Conservation (phyloP, 2,329 filamentous ascomycete genomes). For the Exophiala bonariae region DNA sequence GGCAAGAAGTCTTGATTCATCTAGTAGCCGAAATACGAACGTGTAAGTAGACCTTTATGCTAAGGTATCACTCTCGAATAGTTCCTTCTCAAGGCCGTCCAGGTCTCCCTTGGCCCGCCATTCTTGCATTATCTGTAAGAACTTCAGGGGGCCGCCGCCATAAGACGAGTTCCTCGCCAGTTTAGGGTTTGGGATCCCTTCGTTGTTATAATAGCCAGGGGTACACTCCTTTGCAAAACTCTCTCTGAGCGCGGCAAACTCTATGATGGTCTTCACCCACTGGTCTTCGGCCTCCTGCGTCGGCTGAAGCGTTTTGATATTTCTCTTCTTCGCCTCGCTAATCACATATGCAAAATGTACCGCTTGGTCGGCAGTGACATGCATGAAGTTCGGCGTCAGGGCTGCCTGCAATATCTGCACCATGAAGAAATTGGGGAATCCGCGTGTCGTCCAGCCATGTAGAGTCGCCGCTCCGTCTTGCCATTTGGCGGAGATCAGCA, state of each 20-base stretch:
- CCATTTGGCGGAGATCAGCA: constrained; percentile 30
- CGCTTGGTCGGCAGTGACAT: constrained; percentile 23
- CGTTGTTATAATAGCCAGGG: constrained; percentile 23
- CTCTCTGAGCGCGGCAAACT: constrained; percentile 6
- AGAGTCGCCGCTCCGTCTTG: constrained; percentile 16
- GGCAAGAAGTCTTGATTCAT: too few relatives aligned
- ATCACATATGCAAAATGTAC: constrained; percentile 21
- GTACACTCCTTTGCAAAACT: constrained; percentile 21
- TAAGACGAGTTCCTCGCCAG: constrained; percentile 17
- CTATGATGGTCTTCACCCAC: constrained; percentile 19
- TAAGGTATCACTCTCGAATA: too few relatives aligned
- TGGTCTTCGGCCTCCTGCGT: constrained; percentile 18
- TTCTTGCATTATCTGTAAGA: constrained; percentile 17
- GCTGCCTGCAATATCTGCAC: constrained; percentile 22
- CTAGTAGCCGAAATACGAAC: too few relatives aligned
- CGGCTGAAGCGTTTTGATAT: constrained; percentile 18
- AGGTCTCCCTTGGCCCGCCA: constrained; percentile 19
- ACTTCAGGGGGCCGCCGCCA: constrained; percentile 14
- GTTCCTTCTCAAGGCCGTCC: constrained; percentile 14
- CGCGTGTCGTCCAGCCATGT: constrained; percentile 19
- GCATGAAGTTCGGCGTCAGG: constrained; percentile 21
- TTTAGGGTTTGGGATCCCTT: constrained; percentile 7
- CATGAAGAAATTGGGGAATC: constrained; percentile 24
- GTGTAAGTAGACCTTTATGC: too few relatives aligned
- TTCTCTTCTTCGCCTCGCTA: constrained; percentile 10